Evolutionary conservation across 495 filamentous ascomycete species (phyloP), one percentile per base, ranked within the genome.

Genomic region (Cercophora scortea): DNA sequence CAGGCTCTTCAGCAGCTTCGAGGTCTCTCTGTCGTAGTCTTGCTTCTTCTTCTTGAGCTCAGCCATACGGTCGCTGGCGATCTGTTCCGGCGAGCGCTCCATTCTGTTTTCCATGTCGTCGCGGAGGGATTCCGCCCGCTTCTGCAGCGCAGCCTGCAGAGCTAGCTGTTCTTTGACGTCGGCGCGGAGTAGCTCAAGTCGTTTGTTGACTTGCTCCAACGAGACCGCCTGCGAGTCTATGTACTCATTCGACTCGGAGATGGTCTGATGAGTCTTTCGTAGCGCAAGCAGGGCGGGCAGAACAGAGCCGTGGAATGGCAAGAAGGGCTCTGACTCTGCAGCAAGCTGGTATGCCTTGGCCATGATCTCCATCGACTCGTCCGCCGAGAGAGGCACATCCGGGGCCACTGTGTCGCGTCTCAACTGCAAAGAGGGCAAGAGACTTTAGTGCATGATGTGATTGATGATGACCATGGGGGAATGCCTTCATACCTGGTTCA

Each of bases 241-340:
- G 12, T 81, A 82, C 4, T 71, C 66, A 52, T 78, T 82, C 18
- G 80, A 84, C 53, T 87, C 84, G 39, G 74, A 62, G 44, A 88
- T 79, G 18, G 82, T 80, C 39, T 76, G 76, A 34, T 81, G 71
- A 1, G 80, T 84, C 51, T 79, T 81, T 34, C 84, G 79, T 32
- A 88, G 65, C 2, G 88, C 87, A 8, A 94, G 64, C 0, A 94
- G 73, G 18, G 83, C 79, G 6, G 88, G 86, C 8, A 94, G 65
- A 19, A 81, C 74, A 16, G 88, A 90, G 15, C 78, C 79, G 8
- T 80, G 69, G 10, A 71, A 68, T 19, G 89, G 87, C 17, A 91
- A 71, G 49, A 78, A 77, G 16, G 83, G 81, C 40, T 84, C 77
- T 16, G 73, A 67, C 25, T 80, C 73, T 12, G 82, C 72, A 16